Percentiles rank a stretch among this genome's conserved stretches.
phyloP scores from a whole-genome alignment of 139 green algal species.

The Chlamydomonas incerta region DNA sequence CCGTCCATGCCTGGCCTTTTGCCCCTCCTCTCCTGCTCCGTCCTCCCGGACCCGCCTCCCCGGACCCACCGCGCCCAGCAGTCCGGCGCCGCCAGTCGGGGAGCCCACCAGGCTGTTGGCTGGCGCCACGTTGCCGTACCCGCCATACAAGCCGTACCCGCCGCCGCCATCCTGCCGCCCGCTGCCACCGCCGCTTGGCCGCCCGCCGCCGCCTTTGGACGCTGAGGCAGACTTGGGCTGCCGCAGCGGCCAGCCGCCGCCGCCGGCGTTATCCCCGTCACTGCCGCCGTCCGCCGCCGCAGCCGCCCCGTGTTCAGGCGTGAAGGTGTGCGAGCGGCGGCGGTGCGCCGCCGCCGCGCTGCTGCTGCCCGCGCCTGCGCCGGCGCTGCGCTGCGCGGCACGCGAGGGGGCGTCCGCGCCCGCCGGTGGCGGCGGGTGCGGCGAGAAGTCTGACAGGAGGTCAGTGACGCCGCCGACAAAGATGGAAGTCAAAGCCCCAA shows the following conservation, averaged over 20 bases:
- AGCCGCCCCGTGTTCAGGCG: neutral
- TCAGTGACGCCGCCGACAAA: conserved; percentile 14
- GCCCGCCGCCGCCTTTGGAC: neutral
- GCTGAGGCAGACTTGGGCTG: neutral
- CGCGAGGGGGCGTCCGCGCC: neutral
- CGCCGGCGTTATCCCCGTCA: too few relatives aligned
- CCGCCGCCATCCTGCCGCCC: too few relatives aligned
- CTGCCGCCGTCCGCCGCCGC: neutral
- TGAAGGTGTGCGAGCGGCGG: neutral
- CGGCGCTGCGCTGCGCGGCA: neutral
- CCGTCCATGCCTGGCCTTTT: too few relatives aligned
- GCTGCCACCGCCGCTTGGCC: neutral
- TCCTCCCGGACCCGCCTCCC: too few relatives aligned
- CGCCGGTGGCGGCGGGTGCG: neutral
- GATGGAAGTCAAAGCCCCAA: conserved; percentile 22
- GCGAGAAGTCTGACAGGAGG: conserved; percentile 18
- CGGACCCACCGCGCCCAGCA: conserved; percentile 29
- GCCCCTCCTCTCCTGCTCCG: too few relatives aligned
- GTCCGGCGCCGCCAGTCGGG: neutral
- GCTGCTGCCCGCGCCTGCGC: too few relatives aligned
- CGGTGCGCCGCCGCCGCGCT: neutral
- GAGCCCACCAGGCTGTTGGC: conserved; percentile 39
- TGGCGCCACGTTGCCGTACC: neutral
- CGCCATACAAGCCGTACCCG: too few relatives aligned
- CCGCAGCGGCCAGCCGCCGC: neutral